Percentiles rank a stretch among this genome's conserved stretches.
These are phyloP conservation scores for Cymbopogon flexuosus DNA, from an alignment of 202 grass and related monocot genomes.

Conservation along the genomic window DNA sequence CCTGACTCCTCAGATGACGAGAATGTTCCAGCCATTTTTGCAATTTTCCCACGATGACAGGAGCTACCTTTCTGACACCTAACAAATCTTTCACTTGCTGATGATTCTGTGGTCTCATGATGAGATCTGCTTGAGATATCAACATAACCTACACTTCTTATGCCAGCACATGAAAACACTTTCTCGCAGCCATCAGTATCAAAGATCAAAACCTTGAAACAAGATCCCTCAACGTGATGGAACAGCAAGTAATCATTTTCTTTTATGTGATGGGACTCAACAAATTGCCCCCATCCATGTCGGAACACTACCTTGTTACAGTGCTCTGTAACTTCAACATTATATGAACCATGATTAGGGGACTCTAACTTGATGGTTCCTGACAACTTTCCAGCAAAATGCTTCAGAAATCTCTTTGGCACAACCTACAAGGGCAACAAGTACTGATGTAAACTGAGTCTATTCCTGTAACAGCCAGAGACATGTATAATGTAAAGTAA, in stretches of 20 bases:
- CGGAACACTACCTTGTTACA: not conserved
- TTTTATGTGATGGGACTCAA: slow-evolving; percentile 33
- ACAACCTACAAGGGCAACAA: slow-evolving; percentile 10
- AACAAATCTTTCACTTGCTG: not conserved
- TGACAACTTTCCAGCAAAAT: slow-evolving; percentile 20
- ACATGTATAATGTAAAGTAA: not conserved
- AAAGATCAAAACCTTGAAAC: slow-evolving; percentile 39
- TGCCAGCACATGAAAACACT: slow-evolving; percentile 17
- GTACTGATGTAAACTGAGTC: not conserved
- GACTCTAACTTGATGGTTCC: slow-evolving; percentile 34
- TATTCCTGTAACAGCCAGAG: not conserved
- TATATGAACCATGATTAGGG: slow-evolving; percentile 22
- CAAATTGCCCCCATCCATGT: slow-evolving; percentile 43
- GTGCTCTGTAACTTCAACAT: not conserved
- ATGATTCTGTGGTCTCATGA: not conserved
- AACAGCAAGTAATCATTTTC: slow-evolving; percentile 34
- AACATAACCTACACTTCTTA: not conserved
- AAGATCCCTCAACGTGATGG: not conserved
- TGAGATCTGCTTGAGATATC: slow-evolving; percentile 4
- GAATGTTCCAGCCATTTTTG: not conserved
- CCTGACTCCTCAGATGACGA: slow-evolving; percentile 28
- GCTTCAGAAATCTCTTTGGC: slow-evolving; percentile 33
- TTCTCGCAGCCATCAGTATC: slow-evolving; percentile 43
- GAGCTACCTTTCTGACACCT: not conserved
- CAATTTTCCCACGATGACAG: not conserved